Percentiles rank a stretch among this genome's conserved stretches.
phyloP scores from a whole-genome alignment of 306 rosid species.

The Trifolium pratense region DNA sequence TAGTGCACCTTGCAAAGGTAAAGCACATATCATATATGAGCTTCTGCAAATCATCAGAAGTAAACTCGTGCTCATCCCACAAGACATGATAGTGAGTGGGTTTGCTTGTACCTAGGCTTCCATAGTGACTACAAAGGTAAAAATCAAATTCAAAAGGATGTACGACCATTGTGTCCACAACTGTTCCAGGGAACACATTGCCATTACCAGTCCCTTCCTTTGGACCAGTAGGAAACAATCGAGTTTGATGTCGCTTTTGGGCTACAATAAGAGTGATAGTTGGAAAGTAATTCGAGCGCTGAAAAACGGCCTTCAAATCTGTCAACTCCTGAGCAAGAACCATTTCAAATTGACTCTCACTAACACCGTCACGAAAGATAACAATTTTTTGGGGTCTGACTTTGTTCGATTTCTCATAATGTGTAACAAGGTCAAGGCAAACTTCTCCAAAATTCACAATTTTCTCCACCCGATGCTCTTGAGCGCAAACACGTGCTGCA shows the following conservation, averaged over 20 bases:
- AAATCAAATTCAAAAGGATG: slow-evolving; percentile 82
- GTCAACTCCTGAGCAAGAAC: slow-evolving; percentile 69
- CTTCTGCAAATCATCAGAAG: slow-evolving; percentile 68
- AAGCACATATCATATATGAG: slow-evolving; percentile 76
- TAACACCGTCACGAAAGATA: slow-evolving; percentile 78
- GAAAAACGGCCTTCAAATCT: slow-evolving; percentile 55
- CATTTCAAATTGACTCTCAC: slow-evolving; percentile 83
- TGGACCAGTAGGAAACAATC: slow-evolving; percentile 46
- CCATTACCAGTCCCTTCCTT: slow-evolving; percentile 40
- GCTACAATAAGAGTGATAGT: slow-evolving; percentile 75
- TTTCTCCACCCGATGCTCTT: slow-evolving; percentile 54
- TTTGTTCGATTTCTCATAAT: slow-evolving; percentile 48
- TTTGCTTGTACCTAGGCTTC: slow-evolving; percentile 81
- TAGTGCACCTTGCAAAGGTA: slow-evolving; percentile 82
- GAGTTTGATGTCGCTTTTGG: slow-evolving; percentile 78
- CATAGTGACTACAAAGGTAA: slow-evolving; percentile 72
- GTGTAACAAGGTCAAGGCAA: slow-evolving; percentile 60
- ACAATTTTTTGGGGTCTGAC: slow-evolving; percentile 60
- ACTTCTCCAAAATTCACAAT: slow-evolving; percentile 59
- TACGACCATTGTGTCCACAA: slow-evolving; percentile 66
- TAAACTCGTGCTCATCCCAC: slow-evolving; percentile 71
- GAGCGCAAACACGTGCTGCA: slow-evolving; percentile 67
- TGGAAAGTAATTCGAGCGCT: slow-evolving; percentile 47
- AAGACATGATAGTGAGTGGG: slow-evolving; percentile 81
- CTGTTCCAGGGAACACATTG: slow-evolving; percentile 75